Evolutionary conservation across 345 rosid species (phyloP).

Genomic region (Citrus hindsii): DNA sequence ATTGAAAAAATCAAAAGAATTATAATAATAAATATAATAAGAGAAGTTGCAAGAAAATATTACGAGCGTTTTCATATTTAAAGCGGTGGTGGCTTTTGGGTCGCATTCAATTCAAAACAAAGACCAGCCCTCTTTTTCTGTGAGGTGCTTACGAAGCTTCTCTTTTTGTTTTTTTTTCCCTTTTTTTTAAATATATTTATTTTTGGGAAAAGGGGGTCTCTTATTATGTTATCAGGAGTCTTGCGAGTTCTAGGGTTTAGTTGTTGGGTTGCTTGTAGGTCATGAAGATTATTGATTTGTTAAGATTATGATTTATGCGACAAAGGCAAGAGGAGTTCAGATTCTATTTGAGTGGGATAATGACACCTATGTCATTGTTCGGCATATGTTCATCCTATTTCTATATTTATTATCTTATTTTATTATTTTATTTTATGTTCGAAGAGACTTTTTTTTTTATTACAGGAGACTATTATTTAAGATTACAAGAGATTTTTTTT

Average conservation of each 20-base stretch:
- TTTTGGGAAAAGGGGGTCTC: neutral
- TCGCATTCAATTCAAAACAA: slow-evolving; percentile 41
- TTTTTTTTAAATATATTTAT: neutral
- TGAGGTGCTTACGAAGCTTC: slow-evolving; percentile 9
- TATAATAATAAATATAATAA: too few species aligned
- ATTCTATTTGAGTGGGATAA: neutral
- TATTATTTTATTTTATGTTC: too few species aligned
- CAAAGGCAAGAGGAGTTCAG: too few species aligned
- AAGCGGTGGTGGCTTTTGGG: slow-evolving; percentile 14
- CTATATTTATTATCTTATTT: too few species aligned
- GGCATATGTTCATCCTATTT: too few species aligned
- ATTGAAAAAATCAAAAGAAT: neutral
- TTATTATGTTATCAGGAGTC: neutral
- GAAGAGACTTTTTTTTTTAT: too few species aligned
- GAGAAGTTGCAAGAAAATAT: slow-evolving; percentile 13
- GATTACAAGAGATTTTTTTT: too few species aligned
- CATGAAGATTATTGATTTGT: neutral
- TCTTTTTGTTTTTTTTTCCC: neutral
- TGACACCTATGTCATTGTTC: too few species aligned
- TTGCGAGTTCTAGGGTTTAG: neutral
- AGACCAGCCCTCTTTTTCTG: neutral
- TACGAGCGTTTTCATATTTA: slow-evolving; percentile 13
- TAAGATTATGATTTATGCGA: neutral
- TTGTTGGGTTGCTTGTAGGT: neutral
- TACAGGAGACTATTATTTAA: too few species aligned